Evolutionary conservation across 2,329 filamentous ascomycete genomes (phyloP).

Genomic region (Fusarium sarcochroum): DNA sequence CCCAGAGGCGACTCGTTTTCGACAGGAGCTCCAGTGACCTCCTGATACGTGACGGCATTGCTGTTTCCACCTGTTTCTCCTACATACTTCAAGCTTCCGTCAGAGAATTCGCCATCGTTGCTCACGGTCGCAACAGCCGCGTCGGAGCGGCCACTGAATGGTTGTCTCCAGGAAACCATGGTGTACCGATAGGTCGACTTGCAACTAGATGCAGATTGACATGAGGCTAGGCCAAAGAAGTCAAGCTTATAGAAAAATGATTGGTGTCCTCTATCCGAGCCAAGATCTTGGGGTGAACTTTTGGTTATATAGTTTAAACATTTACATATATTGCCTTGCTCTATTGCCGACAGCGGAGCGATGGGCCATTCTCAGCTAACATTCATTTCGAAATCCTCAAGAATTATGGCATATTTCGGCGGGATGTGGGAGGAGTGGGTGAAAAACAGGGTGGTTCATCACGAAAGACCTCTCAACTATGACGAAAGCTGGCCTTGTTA

Average conservation of each 20-base stretch:
- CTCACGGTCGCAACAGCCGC: neutral
- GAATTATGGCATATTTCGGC: neutral
- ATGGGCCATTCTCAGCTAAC: neutral
- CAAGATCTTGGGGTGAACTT: neutral
- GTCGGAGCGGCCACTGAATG: neutral
- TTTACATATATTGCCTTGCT: neutral
- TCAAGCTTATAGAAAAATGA: neutral
- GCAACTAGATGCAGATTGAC: neutral
- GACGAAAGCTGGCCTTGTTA: neutral
- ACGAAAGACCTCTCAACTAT: neutral
- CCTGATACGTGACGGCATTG: conserved; percentile 67
- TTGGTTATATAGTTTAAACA: neutral
- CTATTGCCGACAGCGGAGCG: neutral
- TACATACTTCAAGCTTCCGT: conserved; percentile 29
- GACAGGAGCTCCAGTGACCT: conserved; percentile 72
- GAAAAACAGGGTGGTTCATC: neutral
- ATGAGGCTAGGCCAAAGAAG: neutral
- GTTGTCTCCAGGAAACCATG: neutral
- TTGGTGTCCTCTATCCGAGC: neutral
- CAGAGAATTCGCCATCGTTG: neutral
- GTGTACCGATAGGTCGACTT: neutral
- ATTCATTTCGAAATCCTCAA: neutral
- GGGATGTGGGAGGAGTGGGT: neutral
- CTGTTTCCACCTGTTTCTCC: conserved; percentile 61
- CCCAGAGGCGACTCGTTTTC: conserved; percentile 63